phyloP scores from a whole-genome alignment of 1,284 basidiomycete genomes.

The Exobasidium cylindrosporum region DNA sequence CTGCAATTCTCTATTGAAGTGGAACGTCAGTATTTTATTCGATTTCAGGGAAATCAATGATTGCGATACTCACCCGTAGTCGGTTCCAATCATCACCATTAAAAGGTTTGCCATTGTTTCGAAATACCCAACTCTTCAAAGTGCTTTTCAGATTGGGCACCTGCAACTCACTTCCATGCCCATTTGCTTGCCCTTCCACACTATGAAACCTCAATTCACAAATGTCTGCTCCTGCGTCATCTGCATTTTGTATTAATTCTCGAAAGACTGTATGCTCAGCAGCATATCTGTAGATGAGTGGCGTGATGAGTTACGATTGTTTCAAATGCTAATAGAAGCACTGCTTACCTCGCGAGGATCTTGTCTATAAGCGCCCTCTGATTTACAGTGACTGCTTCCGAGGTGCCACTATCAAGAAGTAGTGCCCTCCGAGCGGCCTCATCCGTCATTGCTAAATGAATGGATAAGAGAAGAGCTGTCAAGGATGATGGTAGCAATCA shows the following conservation, averaged over 20 bases:
- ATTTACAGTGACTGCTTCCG: slow-evolving; percentile 85
- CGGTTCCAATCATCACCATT: slow-evolving; percentile 52
- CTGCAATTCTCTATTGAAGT: slow-evolving; percentile 50
- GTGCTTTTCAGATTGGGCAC: slow-evolving; percentile 53
- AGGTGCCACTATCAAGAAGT: slow-evolving; percentile 34
- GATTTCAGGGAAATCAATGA: no score
- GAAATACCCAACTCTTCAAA: slow-evolving; percentile 62
- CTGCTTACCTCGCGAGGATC: slow-evolving; percentile 4
- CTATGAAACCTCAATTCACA: slow-evolving; percentile 53
- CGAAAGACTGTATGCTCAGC: slow-evolving; percentile 79
- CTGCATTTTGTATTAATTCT: slow-evolving; percentile 91
- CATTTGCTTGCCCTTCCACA: neutral
- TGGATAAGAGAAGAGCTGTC: no score
- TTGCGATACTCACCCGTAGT: slow-evolving; percentile 39
- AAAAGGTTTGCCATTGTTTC: slow-evolving; percentile 71
- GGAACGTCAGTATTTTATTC: neutral
- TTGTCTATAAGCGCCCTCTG: slow-evolving; percentile 64
- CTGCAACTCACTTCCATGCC: slow-evolving; percentile 22
- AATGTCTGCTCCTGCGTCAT: slow-evolving; percentile 74
- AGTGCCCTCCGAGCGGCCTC: slow-evolving; percentile 29
- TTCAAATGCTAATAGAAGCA: neutral
- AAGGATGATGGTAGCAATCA: no score
- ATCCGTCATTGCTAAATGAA: slow-evolving; percentile 4
- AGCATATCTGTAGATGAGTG: slow-evolving; percentile 71
- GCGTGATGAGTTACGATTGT: slow-evolving; percentile 67